Conservation (phyloP, 2,329 filamentous ascomycete genomes). For the Ophioceras dolichostomum region DNA sequence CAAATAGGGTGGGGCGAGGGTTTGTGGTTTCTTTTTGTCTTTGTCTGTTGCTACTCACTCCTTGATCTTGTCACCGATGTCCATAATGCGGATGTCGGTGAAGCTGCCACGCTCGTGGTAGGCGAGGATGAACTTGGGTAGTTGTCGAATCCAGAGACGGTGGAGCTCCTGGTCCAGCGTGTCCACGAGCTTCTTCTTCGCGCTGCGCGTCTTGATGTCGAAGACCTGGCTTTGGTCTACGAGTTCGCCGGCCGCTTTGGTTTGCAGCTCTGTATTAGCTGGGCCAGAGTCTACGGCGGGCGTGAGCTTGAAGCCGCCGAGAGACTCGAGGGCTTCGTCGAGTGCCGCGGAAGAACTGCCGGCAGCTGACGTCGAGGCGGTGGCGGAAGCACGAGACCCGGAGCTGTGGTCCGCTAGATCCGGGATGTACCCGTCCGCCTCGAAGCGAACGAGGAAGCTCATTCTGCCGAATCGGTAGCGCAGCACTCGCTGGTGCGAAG, state of each 20-base stretch:
- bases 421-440: conserved; percentile 42
- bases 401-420: conserved; percentile 3
- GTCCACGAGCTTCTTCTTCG: conserved; percentile 12
- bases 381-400: background rate
- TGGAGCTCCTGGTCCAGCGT: conserved; percentile 23
- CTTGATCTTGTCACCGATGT: conserved; percentile 16
- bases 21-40: no score
- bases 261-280: conserved; percentile 3
- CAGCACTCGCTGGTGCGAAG: conserved; percentile 50
- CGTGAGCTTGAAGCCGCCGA: background rate
- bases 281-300: no score
- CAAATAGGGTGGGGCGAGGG: no score
- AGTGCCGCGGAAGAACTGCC: background rate
- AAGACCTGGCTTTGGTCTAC: conserved; percentile 22
- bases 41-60: no score
- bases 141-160: conserved; percentile 27
- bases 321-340: background rate
- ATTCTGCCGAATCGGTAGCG: conserved; percentile 43
- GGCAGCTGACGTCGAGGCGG: no score
- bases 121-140: conserved; percentile 25
- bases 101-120: conserved; percentile 25
- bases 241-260: conserved; percentile 11
- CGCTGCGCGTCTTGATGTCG: conserved; percentile 30
- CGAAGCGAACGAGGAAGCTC: conserved; percentile 39
- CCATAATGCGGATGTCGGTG: conserved; percentile 18